Base-by-base conservation (phyloP, 192 early-diverging fungal species). In the Phlyctochytrium planicorne region DNA sequence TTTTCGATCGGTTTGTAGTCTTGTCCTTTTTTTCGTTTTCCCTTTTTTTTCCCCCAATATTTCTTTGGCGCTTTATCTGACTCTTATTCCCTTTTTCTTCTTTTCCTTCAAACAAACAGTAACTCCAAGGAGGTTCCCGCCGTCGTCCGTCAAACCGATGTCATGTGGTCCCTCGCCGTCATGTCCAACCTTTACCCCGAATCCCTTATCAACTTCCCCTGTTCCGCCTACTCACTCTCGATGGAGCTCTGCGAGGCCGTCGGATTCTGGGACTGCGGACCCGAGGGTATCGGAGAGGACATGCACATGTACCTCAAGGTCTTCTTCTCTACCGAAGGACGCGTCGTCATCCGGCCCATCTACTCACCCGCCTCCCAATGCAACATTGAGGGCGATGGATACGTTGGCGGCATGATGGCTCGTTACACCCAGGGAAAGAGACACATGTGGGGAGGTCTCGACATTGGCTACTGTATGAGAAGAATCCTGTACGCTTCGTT, bases 301-400 rank as follows among this genome's bases (percentile, higher is more conserved):
- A 78, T 92, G 80, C 91, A 92, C 74, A 92, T 91, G 88, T 88
- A 86, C 82, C 75, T 91, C 30, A 90, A 90, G 75, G 89, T 88
- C 69, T 90, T 90, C 73, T 90, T 91, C 73, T 79, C 82, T 61
- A 91, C 90, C 14, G 70, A 78, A 32, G 90, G 90, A 10, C 62
- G 78, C 6, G 84, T 88, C 24, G 86, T 88, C 60, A 80, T 83
- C 59, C 83, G 81, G 59, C 77, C 86, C n/a, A 89, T 91, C 68
- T 90, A 78, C 69, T 88, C 88, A 2, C 89, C 90, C 10, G 86
- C 83, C 66, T 91, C 77, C 33, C 85, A 67, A 29, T 81, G 80
- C 70, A 84, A 84, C 72, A 75, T 84, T 50, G 80, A 84, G 70
- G 75, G 87, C 75, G 24, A 33, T 31, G 80, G 82, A 3, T 88